Evolutionary conservation across 495 filamentous ascomycete species (phyloP).

Genomic region (Sphaerosporella brunnea): DNA sequence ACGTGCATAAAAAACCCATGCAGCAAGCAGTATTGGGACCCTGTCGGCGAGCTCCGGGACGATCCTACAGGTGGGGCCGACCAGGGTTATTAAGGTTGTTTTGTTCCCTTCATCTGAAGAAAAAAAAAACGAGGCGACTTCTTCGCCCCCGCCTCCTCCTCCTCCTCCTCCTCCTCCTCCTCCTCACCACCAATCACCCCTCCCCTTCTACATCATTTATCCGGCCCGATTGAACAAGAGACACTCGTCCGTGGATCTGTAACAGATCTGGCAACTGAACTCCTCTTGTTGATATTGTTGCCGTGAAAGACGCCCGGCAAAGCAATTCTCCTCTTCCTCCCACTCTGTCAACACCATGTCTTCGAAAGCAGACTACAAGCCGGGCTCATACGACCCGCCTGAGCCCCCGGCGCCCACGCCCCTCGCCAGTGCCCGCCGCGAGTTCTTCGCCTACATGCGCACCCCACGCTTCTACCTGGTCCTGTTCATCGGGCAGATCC

Average conservation of each 20-base stretch:
- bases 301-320: not conserved
- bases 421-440: not conserved
- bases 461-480: slow-evolving; percentile 79
- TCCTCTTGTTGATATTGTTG: slow-evolving; percentile 10
- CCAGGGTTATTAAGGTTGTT: no score
- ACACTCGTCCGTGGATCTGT: slow-evolving; percentile 17
- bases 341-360: not conserved
- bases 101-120: no score
- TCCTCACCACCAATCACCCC: no score
- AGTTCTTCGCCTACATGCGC: slow-evolving; percentile 51
- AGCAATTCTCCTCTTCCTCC: not conserved
- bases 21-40: no score
- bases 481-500: slow-evolving; percentile 62
- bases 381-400: not conserved
- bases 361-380: not conserved
- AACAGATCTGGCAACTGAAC: slow-evolving; percentile 19
- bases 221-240: no score
- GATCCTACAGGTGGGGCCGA: no score
- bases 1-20: no score
- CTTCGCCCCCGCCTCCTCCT: no score
- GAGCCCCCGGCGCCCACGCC: not conserved
- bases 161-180: no score
- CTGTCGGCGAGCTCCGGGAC: no score
- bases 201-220: no score
- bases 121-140: no score